Base-by-base conservation (phyloP, 2,329 filamentous ascomycete species). In the Dactylella cylindrospora region DNA sequence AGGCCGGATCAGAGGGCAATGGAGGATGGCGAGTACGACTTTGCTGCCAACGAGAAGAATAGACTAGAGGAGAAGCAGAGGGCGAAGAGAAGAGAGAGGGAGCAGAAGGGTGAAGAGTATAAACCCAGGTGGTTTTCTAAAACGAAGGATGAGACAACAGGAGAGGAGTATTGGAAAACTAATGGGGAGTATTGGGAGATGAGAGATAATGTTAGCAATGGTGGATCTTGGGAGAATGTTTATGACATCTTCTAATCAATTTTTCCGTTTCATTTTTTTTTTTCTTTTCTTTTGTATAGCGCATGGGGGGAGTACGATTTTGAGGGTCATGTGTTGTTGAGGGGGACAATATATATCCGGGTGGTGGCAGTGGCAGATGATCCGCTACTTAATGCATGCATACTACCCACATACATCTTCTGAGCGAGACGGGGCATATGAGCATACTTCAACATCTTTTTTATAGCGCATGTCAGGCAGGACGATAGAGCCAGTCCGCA, bases 11-110 rank as follows among this genome's bases (percentile, higher is more conserved):
- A 98, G 76, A 81, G 93, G 8, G 93, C 93, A 1, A 98, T 98
- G 93, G 93, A 98, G 72, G 90, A 97, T 64, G 93, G 91, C n/a
- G 83, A 90, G 73, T 98, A 98, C 71, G 91, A 97, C 70, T 79
- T 93, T 60, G 93, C 93, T 1, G 93, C 91, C 0, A 82, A 81
- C 3, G 93, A 98, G 77, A 98, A 98, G 81, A 93, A 91, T 70
- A 80, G 93, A 1, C 81, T 98, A 0, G 93, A 98, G 73, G 87
- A 96, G 76, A 90, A 84, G 66, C 93, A 98, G 77, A 80, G 93
- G 60, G 83, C 84, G 7, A 84, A 85, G 57, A 77, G 93, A 64
- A 76, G 87, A 50, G 76, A 79, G 57, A 79, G 90, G 19, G 91
- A 98, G 74, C 79, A 80, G 23, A 80, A 75, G 2, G 93, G 93